A percentile compares a stretch with the other conserved stretches of the same genome.
phyloP scores from a whole-genome alignment of 371 early-diverging fungal species.

The Rhizopus stolonifer region DNA sequence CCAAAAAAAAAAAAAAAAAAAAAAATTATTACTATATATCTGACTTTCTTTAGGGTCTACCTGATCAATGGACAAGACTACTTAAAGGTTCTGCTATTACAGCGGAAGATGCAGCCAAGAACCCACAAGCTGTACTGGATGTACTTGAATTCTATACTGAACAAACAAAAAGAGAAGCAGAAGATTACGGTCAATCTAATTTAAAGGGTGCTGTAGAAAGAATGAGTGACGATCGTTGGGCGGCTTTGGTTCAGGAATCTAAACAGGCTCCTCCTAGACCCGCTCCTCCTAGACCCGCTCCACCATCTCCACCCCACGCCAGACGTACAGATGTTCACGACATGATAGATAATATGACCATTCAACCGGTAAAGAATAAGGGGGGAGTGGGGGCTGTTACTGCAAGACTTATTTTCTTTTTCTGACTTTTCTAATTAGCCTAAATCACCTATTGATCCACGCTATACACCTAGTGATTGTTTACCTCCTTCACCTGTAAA shows the following conservation, averaged over 20 bases:
- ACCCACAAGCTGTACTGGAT: conserved; percentile 96
- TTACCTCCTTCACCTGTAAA: conserved; percentile 30
- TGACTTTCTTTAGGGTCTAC: conserved; percentile 67
- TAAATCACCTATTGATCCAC: conserved; percentile 21
- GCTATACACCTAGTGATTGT: conserved; percentile 13
- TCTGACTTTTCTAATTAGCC: conserved; percentile 4
- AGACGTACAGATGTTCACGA: conserved; percentile 20
- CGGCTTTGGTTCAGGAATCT: conserved; percentile 33
- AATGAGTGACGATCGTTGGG: conserved; percentile 47
- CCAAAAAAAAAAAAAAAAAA: too few relatives aligned
- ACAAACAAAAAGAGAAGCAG: conserved; percentile 56
- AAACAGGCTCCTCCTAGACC: conserved; percentile 9
- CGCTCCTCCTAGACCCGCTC: conserved; percentile 29
- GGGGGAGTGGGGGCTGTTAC: too few relatives aligned
- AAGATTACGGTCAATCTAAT: conserved; percentile 45
- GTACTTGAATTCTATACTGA: conserved; percentile 95
- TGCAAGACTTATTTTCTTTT: not conserved
- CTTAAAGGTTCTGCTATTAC: conserved; percentile 88
- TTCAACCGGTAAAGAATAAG: conserved; percentile 13
- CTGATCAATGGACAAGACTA: conserved; percentile 90
- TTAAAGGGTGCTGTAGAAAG: conserved; percentile 43
- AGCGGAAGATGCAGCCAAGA: conserved; percentile 92
- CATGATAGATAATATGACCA: conserved; percentile 34
- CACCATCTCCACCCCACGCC: conserved; percentile 22
- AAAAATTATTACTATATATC: too few relatives aligned